These are phyloP conservation scores for Fraxinus pennsylvanica DNA, from an alignment of 257 asterid genomes.

Conservation along the genomic window DNA sequence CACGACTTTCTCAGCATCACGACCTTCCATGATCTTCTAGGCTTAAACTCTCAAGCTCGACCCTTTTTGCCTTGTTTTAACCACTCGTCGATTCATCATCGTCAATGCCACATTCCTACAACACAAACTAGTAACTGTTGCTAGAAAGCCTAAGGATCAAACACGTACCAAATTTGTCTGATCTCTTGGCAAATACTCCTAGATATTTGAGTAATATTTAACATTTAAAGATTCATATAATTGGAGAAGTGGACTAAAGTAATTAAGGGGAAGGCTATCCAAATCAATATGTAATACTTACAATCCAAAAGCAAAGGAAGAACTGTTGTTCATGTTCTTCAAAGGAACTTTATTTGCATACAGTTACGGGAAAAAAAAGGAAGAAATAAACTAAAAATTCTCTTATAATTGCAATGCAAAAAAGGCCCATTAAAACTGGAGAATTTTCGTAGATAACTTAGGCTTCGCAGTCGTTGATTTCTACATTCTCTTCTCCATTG, in stretches of 20 bases:
- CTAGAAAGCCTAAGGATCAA: neutral
- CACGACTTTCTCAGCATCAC: neutral
- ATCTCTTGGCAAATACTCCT: neutral
- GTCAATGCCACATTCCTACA: no score
- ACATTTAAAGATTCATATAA: neutral
- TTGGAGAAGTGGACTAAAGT: neutral
- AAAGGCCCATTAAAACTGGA: slow-evolving; percentile 19
- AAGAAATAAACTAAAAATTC: slow-evolving; percentile 6
- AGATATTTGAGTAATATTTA: neutral
- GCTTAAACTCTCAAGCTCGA: neutral
- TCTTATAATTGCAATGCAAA: slow-evolving; percentile 24
- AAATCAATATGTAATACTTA: slow-evolving; percentile 3
- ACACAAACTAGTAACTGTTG: no score
- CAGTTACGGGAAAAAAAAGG: neutral
- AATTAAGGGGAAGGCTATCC: neutral
- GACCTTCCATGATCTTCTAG: neutral
- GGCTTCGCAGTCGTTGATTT: neutral
- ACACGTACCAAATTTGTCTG: neutral
- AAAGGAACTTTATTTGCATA: slow-evolving; percentile 21
- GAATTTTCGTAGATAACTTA: slow-evolving; percentile 12
- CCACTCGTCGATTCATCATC: neutral
- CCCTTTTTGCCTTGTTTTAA: neutral
- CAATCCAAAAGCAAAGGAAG: no score
- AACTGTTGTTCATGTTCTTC: no score
- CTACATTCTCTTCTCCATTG: slow-evolving; percentile 24